phyloP scores from a whole-genome alignment of 1,284 basidiomycete genomes.

The Serendipita sp. region DNA sequence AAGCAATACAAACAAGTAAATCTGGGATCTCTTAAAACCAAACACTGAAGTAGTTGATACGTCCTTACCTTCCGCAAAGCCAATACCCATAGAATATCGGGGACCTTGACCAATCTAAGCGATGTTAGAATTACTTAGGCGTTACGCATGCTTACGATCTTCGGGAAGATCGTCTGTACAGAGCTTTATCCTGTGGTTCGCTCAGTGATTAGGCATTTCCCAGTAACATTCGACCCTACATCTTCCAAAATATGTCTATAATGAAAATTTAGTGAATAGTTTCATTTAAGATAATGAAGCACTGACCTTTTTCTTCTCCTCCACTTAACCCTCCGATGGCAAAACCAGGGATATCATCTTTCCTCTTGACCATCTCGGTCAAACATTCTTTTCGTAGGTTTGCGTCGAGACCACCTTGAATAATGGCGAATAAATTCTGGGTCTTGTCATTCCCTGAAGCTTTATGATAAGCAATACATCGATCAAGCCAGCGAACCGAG shows the following conservation, averaged over 20 bases:
- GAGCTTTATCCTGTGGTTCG: constrained; percentile 48
- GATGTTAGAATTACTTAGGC: background rate
- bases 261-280: constrained; percentile 7
- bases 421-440: constrained; percentile 77
- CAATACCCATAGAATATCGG: constrained; percentile 77
- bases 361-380: constrained; percentile 64
- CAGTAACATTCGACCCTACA: constrained; percentile 33
- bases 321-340: constrained; percentile 72
- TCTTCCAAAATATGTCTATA: constrained; percentile 66
- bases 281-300: background rate
- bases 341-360: constrained; percentile 58
- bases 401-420: constrained; percentile 68
- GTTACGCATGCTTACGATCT: constrained; percentile 39
- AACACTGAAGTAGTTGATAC: background rate
- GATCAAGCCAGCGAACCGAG: constrained; percentile 71
- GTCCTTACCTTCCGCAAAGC: constrained; percentile 71
- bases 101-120: constrained; percentile 35
- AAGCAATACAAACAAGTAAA: constrained; percentile 69
- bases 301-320: constrained; percentile 70
- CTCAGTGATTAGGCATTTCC: constrained; percentile 13
- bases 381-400: constrained; percentile 57
- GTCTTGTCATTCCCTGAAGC: constrained; percentile 41
- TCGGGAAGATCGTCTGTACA: constrained; percentile 59
- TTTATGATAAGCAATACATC: constrained; percentile 63
- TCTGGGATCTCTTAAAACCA: constrained; percentile 30